phyloP scores from a whole-genome alignment of 2,329 filamentous ascomycete genomes.

The Arthrobotrys entomopaga region DNA sequence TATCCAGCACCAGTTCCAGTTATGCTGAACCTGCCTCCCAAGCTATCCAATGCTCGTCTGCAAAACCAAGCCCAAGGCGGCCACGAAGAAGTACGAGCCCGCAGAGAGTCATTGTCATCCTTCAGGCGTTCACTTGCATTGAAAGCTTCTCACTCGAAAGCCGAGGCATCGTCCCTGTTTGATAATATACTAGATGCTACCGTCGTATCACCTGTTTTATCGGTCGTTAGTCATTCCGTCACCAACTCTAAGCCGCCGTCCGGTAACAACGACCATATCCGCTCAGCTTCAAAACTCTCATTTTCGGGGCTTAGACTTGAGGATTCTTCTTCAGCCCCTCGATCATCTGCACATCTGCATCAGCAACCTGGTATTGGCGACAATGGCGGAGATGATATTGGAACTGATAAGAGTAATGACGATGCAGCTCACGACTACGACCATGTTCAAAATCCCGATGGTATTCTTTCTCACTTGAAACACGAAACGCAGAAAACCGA shows the following conservation, averaged over 20 bases:
- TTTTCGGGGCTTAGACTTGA: slow-evolving; percentile 18
- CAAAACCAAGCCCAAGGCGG: slow-evolving; percentile 35
- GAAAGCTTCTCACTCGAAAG: slow-evolving; percentile 47
- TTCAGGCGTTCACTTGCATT: slow-evolving; percentile 47
- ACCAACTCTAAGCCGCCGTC: slow-evolving; percentile 12
- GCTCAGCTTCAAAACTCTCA: slow-evolving; percentile 36
- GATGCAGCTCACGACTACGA: neutral
- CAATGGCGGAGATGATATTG: slow-evolving; percentile 2
- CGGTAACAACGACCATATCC: slow-evolving; percentile 15
- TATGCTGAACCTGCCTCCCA: slow-evolving; percentile 90
- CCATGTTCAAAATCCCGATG: neutral
- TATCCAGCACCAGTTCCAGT: slow-evolving; percentile 95
- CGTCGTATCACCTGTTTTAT: slow-evolving; percentile 47
- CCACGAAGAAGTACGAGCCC: slow-evolving; percentile 25
- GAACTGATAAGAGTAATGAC: neutral
- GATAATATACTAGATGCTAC: slow-evolving; percentile 54
- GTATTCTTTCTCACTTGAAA: neutral
- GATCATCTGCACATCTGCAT: neutral
- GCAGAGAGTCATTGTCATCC: slow-evolving; percentile 42
- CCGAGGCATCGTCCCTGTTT: slow-evolving; percentile 48
- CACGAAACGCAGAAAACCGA: neutral
- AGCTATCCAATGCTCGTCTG: slow-evolving; percentile 72
- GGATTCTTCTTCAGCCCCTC: slow-evolving; percentile 1
- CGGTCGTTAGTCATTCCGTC: slow-evolving; percentile 43
- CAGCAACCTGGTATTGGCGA: slow-evolving; percentile 6